Evolutionary conservation across 2,329 filamentous ascomycete genomes (phyloP).

Genomic region (Ophiostoma piceae): DNA sequence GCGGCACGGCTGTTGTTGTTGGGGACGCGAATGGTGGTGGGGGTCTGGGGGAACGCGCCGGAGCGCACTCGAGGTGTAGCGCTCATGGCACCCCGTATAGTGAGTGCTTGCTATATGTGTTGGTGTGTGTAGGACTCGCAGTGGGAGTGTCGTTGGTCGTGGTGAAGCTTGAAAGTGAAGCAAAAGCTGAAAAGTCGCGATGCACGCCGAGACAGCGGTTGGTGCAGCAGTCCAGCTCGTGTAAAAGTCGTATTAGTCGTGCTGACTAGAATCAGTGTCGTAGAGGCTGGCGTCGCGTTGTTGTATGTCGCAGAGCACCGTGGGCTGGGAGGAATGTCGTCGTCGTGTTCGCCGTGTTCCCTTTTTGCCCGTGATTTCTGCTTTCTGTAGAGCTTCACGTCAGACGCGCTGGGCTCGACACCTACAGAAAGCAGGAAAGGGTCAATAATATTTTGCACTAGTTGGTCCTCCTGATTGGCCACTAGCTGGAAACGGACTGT

Average conservation of each 20-base stretch:
- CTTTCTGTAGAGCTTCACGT: slow-evolving; percentile 17
- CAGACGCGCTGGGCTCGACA: slow-evolving; percentile 21
- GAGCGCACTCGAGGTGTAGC: slow-evolving; percentile 29
- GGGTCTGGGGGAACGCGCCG: slow-evolving; percentile 31
- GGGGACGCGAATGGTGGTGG: slow-evolving; percentile 22
- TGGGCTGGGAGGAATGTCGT: not conserved
- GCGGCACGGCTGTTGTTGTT: slow-evolving; percentile 20
- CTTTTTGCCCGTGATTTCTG: not conserved
- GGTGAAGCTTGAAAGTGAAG: not conserved
- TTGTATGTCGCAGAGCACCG: not conserved
- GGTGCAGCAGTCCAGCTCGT: not conserved
- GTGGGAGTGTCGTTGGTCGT: too few relatives aligned
- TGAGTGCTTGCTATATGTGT: not conserved
- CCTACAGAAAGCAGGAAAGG: not conserved
- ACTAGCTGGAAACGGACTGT: slow-evolving; percentile 8
- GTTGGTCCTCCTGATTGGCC: slow-evolving; percentile 19
- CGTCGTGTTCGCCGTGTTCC: slow-evolving; percentile 2
- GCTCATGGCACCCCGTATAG: slow-evolving; percentile 29
- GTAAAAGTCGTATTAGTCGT: not conserved
- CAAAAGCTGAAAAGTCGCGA: slow-evolving; percentile 9
- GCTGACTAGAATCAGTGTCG: not conserved
- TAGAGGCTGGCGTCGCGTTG: not conserved
- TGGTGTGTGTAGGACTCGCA: not conserved
- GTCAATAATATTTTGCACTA: slow-evolving; percentile 22
- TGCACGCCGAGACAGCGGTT: not conserved